These are phyloP conservation scores for Lathyrus oleraceus DNA, from an alignment of 306 rosid species.

Conservation along the genomic window DNA sequence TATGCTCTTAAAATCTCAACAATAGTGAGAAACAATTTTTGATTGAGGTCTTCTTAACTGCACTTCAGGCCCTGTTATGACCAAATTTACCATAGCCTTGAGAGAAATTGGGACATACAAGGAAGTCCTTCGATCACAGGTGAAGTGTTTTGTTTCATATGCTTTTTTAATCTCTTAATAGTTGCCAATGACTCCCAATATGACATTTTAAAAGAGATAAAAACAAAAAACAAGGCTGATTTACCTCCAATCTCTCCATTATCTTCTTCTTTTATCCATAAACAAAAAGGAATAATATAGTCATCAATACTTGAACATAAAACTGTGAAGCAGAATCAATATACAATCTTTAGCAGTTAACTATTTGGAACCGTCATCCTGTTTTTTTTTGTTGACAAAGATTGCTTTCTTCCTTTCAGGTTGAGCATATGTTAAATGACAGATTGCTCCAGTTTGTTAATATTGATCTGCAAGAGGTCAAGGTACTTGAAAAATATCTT, in stretches of 20 bases:
- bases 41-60: conserved; percentile 34
- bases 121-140: conserved; percentile 99
- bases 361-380: conserved; percentile 27
- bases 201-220: conserved; percentile 19
- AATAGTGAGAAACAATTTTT: conserved; percentile 20
- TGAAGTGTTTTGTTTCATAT: conserved; percentile 36
- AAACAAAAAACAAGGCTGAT: not conserved
- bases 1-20: conserved; percentile 19
- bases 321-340: conserved; percentile 4
- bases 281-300: not conserved
- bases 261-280: not conserved
- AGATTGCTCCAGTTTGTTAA: conserved; percentile 94
- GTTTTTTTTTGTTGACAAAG: conserved; percentile 37
- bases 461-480: conserved; percentile 93
- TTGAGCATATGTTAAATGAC: conserved; percentile 97
- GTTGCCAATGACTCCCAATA: conserved; percentile 27
- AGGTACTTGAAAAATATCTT: conserved; percentile 52
- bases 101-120: conserved; percentile 99
- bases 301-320: conserved; percentile 12
- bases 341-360: conserved; percentile 15
- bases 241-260: not conserved
- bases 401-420: conserved; percentile 52
- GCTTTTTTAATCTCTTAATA: conserved; percentile 15
- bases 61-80: conserved; percentile 93
- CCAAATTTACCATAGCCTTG: conserved; percentile 93